A percentile compares a stretch with the other conserved stretches of the same genome.
phyloP scores from a whole-genome alignment of 164 flowering plant species.

The Paratinospora sagittata region DNA sequence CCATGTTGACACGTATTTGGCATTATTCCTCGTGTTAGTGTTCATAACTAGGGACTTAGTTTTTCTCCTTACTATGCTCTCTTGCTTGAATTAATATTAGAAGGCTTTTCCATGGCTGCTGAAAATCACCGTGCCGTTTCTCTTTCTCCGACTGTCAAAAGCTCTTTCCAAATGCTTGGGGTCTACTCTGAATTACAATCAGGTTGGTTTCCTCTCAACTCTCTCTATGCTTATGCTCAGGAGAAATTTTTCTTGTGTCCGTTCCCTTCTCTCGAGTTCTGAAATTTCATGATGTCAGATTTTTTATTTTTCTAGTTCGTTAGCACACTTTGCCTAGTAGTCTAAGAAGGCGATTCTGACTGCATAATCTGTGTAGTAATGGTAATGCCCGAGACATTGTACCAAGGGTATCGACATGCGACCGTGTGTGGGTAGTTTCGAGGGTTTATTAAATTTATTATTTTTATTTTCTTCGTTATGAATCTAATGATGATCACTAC shows the following conservation, averaged over 20 bases:
- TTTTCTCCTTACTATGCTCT: background rate
- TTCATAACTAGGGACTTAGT: too few relatives aligned
- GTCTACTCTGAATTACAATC: too few relatives aligned
- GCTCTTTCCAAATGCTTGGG: too few relatives aligned
- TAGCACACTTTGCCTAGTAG: background rate
- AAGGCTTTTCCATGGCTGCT: background rate
- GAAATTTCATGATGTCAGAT: background rate
- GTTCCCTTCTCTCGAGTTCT: background rate
- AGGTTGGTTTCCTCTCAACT: too few relatives aligned
- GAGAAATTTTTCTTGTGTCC: background rate
- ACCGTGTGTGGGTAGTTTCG: too few relatives aligned
- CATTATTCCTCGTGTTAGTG: background rate
- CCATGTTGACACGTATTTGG: background rate
- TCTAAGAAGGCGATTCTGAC: too few relatives aligned
- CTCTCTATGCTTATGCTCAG: background rate
- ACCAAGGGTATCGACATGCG: too few relatives aligned
- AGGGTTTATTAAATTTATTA: too few relatives aligned
- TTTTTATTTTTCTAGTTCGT: background rate
- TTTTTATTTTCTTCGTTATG: too few relatives aligned
- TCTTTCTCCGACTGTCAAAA: background rate
- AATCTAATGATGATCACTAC: too few relatives aligned
- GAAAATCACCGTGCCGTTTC: background rate
- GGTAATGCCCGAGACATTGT: too few relatives aligned
- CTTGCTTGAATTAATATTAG: background rate
- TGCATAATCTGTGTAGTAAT: too few relatives aligned